Base-by-base conservation (phyloP, 2,329 filamentous ascomycete genomes). In the Herpotrichia juniperi region DNA sequence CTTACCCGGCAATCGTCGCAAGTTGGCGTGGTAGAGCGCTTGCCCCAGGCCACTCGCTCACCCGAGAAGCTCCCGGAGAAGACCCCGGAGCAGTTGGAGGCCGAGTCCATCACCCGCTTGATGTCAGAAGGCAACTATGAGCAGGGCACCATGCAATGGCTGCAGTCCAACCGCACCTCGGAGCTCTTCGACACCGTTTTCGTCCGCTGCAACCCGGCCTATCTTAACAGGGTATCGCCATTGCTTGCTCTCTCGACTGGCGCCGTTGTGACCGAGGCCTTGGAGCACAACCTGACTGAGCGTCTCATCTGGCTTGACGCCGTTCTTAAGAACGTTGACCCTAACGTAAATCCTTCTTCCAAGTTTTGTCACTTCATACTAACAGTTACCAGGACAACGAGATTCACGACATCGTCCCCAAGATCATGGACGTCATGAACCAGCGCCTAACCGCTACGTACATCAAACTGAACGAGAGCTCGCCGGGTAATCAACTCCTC, bases 181-280 rank as follows among this genome's bases (percentile, higher is more conserved):
- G 79, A 82, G 40, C 74, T 88, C n/a, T 88, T 87, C 64, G 83
- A 87, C 67, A 77, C 79, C 24, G 76, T 87, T 46, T 87, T 88
- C 63, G 77, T 83, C 19, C 79, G 78, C 48, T 77, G 82, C 60
- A 81, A 83, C 53, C 84, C 85, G 1, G 69, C 74, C 8, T 87
- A 85, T 67, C 74, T 87, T 21, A 73, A 73, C 16, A 74, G 77
- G 32, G 77, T 87, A 16, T 79, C 82, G 25, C 80, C 83, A 1
- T 78, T 88, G 34, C 79, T 87, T 30, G 76, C 79, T 21, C 78
- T 88, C 35, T 86, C 84, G 2, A 83, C 86, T 22, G 83, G 82
- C 46, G 83, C 84, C 19, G 84, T 85, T n/a, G 81, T 87, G 22
- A 85, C 83, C 2, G 78, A 81, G 2, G 78, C 78, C 39, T 73